These are phyloP conservation scores for Podospora conica DNA, from an alignment of 495 filamentous ascomycete species.

Conservation along the genomic window DNA sequence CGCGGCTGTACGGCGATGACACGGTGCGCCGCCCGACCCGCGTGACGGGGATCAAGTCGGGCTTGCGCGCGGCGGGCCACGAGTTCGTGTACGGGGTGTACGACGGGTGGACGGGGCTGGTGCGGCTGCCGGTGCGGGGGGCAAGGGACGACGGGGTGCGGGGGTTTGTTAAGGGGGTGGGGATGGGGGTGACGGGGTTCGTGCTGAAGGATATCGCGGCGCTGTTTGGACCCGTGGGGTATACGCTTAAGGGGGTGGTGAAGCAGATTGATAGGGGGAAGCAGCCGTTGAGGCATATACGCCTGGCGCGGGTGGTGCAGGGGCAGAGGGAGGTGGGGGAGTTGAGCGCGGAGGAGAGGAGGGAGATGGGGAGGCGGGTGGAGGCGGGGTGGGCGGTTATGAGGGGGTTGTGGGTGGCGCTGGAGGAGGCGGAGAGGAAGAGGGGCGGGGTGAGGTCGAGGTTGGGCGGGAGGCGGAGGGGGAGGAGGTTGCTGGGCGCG, in stretches of 20 bases:
- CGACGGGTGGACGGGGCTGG: constrained; percentile 66
- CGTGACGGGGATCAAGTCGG: constrained; percentile 63
- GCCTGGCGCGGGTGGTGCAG: constrained; percentile 45
- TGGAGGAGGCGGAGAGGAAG: constrained; percentile 33
- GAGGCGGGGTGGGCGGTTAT: constrained; percentile 40
- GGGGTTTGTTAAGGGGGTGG: constrained; percentile 61
- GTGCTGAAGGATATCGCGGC: constrained; percentile 65
- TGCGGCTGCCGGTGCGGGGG: constrained; percentile 59
- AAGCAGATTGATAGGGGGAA: constrained; percentile 44
- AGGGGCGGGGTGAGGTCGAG: constrained; percentile 17
- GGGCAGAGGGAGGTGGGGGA: constrained; percentile 34
- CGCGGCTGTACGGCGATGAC: constrained; percentile 61
- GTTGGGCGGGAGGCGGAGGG: constrained; percentile 15
- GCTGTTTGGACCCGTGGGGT: constrained; percentile 56
- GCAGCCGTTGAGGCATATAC: constrained; percentile 43
- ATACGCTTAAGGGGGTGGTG: constrained; percentile 59
- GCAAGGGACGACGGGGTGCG: constrained; percentile 48
- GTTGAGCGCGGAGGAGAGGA: constrained; percentile 26
- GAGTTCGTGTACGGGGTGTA: constrained; percentile 66
- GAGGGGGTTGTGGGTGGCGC: constrained; percentile 32
- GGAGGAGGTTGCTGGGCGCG: constrained; percentile 31
- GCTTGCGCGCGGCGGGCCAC: constrained; percentile 57
- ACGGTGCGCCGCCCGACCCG: constrained; percentile 43
- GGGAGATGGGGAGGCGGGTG: constrained; percentile 12
- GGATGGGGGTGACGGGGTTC: constrained; percentile 68